Base-by-base conservation (phyloP, 805 yeast genomes). In the Kuraishia floccosa region DNA sequence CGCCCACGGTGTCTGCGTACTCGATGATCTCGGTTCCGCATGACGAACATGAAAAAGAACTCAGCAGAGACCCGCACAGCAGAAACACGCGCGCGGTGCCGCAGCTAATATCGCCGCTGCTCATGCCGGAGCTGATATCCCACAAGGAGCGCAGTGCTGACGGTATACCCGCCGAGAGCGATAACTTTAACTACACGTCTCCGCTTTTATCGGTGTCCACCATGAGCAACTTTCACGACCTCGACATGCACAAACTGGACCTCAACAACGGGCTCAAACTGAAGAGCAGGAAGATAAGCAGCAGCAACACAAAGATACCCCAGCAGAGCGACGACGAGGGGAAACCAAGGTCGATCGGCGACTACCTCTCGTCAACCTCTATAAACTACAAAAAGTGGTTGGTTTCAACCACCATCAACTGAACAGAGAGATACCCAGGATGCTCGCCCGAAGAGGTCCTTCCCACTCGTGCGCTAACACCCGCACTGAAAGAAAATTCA, bases 331-430 rank as follows among this genome's bases (percentile, higher is more conserved):
- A 16, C 5, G 27, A 24, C 17, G 28, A 18, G n/a, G 22, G 11
- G 12, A 8, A 26, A 4, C 27, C 14, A 17, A 9, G 21, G 21
- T 33, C 24, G 10, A 25, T 34, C 6, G 28, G 24, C 10, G 34
- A 36, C 13, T 33, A 33, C 15, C 27, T 36, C n/a, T 33, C 39
- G 15, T 27, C 36, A 20, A 33, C 40, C 3, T 32, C 40, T 17
- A 25, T 30, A 10, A 37, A 37, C 18, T 37, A 37, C 28, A 32
- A 35, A 23, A 37, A 35, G 32, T 37, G 40, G 40, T 32, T 37
- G 18, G 24, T 16, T 17, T 19, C 22, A 19, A 19, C 9, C 22
- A 19, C 22, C 9, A 19, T 19, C 9, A 7, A 19, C 10, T 19
- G 22, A 19, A 10, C 7, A 19, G 10, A 7, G 10, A 19, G 22